A percentile compares a stretch with the other conserved stretches of the same genome.
Conservation (phyloP, 441 rosid species). For the Mallotus repandus region DNA sequence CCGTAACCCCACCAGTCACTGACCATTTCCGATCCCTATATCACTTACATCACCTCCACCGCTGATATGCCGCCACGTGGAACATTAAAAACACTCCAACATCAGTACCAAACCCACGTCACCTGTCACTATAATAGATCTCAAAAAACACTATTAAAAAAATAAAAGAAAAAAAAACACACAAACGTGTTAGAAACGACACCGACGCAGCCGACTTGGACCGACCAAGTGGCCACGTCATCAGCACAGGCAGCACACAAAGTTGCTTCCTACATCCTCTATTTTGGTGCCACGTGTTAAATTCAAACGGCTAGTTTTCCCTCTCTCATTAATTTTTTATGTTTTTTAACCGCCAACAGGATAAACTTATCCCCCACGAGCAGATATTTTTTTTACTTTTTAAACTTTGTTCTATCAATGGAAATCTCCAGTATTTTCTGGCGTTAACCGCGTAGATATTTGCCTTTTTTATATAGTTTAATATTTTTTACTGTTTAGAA, state of each 20-base stretch:
- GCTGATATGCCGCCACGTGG: constrained; percentile 1
- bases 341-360: constrained; percentile 42
- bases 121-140: constrained; percentile 9
- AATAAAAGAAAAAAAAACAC: too few species aligned
- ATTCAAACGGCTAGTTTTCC: constrained; percentile 56
- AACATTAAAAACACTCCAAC: too few species aligned
- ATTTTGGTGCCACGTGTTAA: constrained; percentile 35
- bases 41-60: neutral
- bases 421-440: constrained; percentile 36
- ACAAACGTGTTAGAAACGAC: constrained; percentile 30
- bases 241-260: constrained; percentile 18
- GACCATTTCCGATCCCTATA: neutral
- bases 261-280: constrained; percentile 26
- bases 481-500: neutral
- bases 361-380: constrained; percentile 7
- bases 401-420: neutral
- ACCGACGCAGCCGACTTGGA: constrained; percentile 41
- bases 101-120: neutral
- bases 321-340: neutral
- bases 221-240: constrained; percentile 52
- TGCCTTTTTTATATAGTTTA: neutral
- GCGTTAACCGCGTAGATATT: constrained; percentile 19
- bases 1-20: constrained; percentile 18
- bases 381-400: too few species aligned
- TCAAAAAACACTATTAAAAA: neutral